Conservation (phyloP, 2,329 filamentous ascomycete genomes). For the Chaetomiaceae sp. region DNA sequence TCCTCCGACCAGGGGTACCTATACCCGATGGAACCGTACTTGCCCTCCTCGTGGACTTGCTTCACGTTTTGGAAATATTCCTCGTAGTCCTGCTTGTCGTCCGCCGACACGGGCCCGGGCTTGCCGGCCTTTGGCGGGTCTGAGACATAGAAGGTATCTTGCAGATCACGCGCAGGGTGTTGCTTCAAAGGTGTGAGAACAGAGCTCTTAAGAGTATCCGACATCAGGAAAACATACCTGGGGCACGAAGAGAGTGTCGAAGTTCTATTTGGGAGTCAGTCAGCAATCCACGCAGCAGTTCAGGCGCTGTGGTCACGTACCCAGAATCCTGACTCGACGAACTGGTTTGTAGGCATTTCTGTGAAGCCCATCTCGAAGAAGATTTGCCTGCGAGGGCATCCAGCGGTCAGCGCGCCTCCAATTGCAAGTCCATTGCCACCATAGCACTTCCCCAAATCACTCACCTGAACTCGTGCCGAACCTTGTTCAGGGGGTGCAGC, state of each 20-base stretch:
- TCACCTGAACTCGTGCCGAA: conserved; percentile 79
- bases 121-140: conserved; percentile 74
- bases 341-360: conserved; percentile 94
- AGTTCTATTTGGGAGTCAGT: conserved; percentile 55
- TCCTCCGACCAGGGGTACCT: conserved; percentile 89
- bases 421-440: not conserved
- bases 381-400: conserved; percentile 59
- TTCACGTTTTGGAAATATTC: conserved; percentile 85
- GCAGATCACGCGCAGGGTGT: conserved; percentile 92
- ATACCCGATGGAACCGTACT: conserved; percentile 94
- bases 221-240: conserved; percentile 40
- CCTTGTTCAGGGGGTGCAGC: conserved; percentile 78
- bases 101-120: conserved; percentile 52
- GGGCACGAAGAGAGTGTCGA: conserved; percentile 92
- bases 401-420: not conserved
- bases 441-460: not conserved
- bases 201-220: not conserved
- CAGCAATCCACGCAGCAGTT: not conserved
- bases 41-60: conserved; percentile 82
- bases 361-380: conserved; percentile 99
- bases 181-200: conserved; percentile 44
- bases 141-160: conserved; percentile 96
- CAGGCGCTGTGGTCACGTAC: conserved; percentile 3
- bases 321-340: conserved; percentile 95
- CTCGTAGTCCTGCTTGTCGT: conserved; percentile 64